Conservation (phyloP, 2,329 filamentous ascomycete species). For the Aspergillus spinulosporus region DNA sequence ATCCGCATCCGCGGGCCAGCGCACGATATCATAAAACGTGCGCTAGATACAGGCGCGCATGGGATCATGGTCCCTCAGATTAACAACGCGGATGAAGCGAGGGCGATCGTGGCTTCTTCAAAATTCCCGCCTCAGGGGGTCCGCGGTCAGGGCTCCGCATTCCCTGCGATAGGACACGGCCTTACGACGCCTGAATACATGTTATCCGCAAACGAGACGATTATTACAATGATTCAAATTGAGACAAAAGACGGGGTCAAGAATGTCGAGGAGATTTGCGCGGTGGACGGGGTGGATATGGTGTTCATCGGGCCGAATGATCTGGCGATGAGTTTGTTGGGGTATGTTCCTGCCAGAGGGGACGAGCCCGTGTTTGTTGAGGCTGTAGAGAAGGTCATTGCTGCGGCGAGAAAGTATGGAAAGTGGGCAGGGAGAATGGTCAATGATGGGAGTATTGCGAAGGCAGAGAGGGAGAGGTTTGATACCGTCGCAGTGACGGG, state of each 20-base stretch:
- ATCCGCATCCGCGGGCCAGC: conserved; percentile 25
- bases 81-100: conserved; percentile 53
- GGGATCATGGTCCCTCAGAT: conserved; percentile 53
- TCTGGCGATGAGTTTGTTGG: conserved; percentile 54
- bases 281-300: conserved; percentile 40
- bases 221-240: conserved; percentile 42
- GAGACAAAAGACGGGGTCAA: conserved; percentile 42
- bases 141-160: conserved; percentile 32
- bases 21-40: conserved; percentile 28
- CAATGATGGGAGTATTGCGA: conserved; percentile 47
- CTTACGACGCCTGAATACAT: conserved; percentile 35
- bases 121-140: conserved; percentile 35
- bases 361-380: conserved; percentile 58
- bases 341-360: conserved; percentile 57
- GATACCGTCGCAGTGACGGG: conserved; percentile 50
- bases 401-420: conserved; percentile 60
- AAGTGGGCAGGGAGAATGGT: conserved; percentile 63
- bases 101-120: conserved; percentile 24
- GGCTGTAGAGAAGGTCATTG: conserved; percentile 60
- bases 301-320: conserved; percentile 40
- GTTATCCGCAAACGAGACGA: conserved; percentile 33
- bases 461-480: conserved; percentile 41
- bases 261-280: conserved; percentile 44
- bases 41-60: conserved; percentile 30
- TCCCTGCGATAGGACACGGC: conserved; percentile 35